phyloP scores from a whole-genome alignment of 805 yeast species.

The Candida piceae region DNA sequence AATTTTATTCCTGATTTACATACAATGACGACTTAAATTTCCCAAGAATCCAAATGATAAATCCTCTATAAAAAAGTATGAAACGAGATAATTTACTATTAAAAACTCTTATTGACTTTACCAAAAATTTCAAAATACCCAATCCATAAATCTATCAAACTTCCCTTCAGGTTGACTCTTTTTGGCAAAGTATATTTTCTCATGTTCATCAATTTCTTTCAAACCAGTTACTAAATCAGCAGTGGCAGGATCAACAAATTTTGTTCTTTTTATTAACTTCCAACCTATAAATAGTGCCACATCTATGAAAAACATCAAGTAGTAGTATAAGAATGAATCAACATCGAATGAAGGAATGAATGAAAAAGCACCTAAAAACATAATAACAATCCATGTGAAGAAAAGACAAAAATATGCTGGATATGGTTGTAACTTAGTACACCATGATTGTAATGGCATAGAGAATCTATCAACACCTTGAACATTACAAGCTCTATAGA shows the following conservation, averaged over 20 bases:
- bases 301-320: constrained; percentile 35
- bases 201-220: constrained; percentile 36
- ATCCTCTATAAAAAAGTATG: too few relatives aligned
- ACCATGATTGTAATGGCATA: constrained; percentile 38
- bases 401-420: constrained; percentile 17
- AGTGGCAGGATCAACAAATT: constrained; percentile 28
- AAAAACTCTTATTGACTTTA: too few relatives aligned
- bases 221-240: constrained; percentile 36
- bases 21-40: too few relatives aligned
- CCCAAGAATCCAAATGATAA: too few relatives aligned
- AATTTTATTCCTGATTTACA: too few relatives aligned
- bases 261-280: constrained; percentile 34
- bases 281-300: constrained; percentile 30
- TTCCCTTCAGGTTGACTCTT: too few relatives aligned
- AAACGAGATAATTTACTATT: too few relatives aligned
- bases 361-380: constrained; percentile 27
- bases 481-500: constrained; percentile 35
- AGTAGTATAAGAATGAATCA: constrained; percentile 34
- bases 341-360: constrained; percentile 32
- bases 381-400: constrained; percentile 27
- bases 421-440: constrained; percentile 31
- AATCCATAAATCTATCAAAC: too few relatives aligned
- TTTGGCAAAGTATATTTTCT: too few relatives aligned
- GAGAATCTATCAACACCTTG: constrained; percentile 34
- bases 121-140: too few relatives aligned